phyloP scores from a whole-genome alignment of 2,329 filamentous ascomycete species.

The Colletotrichum aenigma region DNA sequence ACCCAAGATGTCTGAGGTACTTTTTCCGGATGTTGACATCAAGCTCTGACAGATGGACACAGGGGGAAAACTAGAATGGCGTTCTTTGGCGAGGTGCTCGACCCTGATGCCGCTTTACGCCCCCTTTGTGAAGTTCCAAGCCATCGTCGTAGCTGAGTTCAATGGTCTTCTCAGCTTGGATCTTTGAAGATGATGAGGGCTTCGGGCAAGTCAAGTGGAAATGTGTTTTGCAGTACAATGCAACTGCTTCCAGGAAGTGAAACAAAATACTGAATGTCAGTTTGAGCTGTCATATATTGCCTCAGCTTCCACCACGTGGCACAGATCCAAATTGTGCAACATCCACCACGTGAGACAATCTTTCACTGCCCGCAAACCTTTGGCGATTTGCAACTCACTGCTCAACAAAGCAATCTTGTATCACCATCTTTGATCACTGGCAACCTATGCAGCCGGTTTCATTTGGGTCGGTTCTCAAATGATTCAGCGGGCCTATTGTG shows the following conservation, averaged over 20 bases:
- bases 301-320: background rate
- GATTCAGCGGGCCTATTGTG: background rate
- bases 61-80: background rate
- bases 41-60: background rate
- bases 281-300: rapidly evolving
- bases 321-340: background rate
- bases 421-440: background rate
- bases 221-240: background rate
- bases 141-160: background rate
- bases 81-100: background rate
- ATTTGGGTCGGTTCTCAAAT: rapidly evolving
- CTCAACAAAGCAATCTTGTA: background rate
- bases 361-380: background rate
- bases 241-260: background rate
- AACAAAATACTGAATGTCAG: background rate
- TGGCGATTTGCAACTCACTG: rapidly evolving
- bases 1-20: rapidly evolving
- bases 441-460: rapidly evolving
- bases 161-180: rapidly evolving
- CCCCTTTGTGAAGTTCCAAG: background rate
- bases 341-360: background rate
- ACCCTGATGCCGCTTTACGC: background rate
- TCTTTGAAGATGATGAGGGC: background rate
- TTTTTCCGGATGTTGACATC: background rate
- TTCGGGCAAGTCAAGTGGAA: background rate